Evolutionary conservation across 2,329 filamentous ascomycete species (phyloP), one percentile per base, ranked within the genome.

Genomic region (Bipolaris cookei): DNA sequence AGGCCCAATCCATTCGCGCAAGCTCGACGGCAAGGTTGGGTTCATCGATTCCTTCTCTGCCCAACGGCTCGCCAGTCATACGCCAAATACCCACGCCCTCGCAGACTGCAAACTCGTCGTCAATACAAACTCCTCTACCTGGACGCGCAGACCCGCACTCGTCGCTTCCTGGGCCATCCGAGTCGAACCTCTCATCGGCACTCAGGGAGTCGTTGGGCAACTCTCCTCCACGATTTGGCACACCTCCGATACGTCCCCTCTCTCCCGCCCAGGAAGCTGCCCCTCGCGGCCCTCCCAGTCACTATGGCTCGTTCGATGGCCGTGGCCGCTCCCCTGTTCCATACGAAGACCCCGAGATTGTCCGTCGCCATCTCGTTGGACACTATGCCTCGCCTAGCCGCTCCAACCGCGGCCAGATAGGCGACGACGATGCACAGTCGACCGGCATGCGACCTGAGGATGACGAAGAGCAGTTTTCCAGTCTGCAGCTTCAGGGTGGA

Each of bases 181-280:
- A 92, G 46, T 97, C 94, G 23, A 93, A 92, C 59, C 85, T 98
- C 52, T 92, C 94, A 34, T 90, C 91, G 23, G 94, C 92, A n/a
- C 80, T 97, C 62, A 90, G 90, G 58, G 88, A 89, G 66, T 90
- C 88, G 10, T 79, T 90, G 35, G 89, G 88, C 60, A 84, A 85
- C 46, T 88, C 88, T 23, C 89, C 90, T 16, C 87, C 89, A 37
- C 84, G 87, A 43, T 86, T 89, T 64, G 89, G 88, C 46, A 81
- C 81, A 18, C 81, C 83, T 28, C 78, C 81, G 14, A 72, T 78
- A 66, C 79, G 86, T 54, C 76, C 86, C 38, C 78, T 82, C 41
- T 90, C 89, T 43, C 89, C 88, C 5, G 52, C 58, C 18, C 59
- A 59, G 42, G 63, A 80, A 23, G 76, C 80, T 46, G 77, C 82